These are phyloP conservation scores for Pseudotsuga menziesii DNA, from an alignment of 75 land plant genomes.

Conservation along the genomic window DNA sequence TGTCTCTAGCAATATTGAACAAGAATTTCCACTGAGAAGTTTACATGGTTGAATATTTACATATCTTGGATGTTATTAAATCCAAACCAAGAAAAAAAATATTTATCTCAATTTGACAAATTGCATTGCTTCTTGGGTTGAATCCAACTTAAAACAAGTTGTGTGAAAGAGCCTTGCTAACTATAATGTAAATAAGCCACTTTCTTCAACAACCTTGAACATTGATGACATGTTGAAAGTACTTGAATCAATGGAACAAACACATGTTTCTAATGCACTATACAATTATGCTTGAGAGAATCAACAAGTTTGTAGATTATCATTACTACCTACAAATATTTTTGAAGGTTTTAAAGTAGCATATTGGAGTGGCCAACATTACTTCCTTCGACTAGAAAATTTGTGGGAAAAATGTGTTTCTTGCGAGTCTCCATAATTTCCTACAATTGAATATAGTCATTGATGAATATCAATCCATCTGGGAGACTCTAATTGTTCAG, in stretches of 20 bases:
- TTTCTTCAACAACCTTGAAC: conserved; percentile 4
- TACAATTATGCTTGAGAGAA: background rate
- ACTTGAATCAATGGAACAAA: background rate
- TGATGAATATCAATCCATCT: background rate
- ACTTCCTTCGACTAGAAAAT: conserved; percentile 6
- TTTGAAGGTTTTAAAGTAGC: conserved; percentile 6
- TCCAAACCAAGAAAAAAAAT: background rate
- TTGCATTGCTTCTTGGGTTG: conserved; percentile 2
- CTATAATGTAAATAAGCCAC: background rate
- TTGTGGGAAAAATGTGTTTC: conserved; percentile 9
- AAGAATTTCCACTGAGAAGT: no score
- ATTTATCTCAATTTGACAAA: conserved; percentile 5
- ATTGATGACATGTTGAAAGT: background rate
- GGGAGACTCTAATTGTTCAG: background rate
- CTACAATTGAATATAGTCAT: conserved; percentile 1
- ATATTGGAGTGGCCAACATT: conserved; percentile 6
- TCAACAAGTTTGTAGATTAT: conserved; percentile 2
- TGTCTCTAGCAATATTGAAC: no score
- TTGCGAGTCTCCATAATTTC: conserved; percentile 5
- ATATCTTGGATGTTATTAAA: conserved; percentile 10
- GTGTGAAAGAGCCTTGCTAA: background rate
- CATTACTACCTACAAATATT: conserved; percentile 2
- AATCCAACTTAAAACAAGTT: conserved; percentile 1
- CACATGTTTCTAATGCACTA: background rate
- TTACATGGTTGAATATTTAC: background rate